Percentiles rank a stretch among this genome's conserved stretches.
Evolutionary conservation across 371 early-diverging fungal species (phyloP).

Genomic region (Mucor piriformis): DNA sequence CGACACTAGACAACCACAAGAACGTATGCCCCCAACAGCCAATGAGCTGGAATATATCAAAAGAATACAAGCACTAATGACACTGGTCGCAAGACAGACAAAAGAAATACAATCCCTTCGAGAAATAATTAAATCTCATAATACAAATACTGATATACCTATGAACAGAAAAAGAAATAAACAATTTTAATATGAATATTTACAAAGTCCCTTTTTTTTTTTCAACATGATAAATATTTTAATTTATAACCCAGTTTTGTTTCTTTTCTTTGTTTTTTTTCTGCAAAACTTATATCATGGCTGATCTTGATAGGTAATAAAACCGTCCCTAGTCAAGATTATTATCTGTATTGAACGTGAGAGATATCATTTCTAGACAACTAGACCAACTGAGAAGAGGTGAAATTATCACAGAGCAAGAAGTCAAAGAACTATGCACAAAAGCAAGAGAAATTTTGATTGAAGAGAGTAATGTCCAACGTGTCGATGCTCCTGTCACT

Average conservation of each 20-base stretch:
- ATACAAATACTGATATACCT: not conserved
- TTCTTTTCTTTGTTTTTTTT: not conserved
- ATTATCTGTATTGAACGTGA: not conserved
- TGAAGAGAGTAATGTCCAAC: constrained; percentile 96
- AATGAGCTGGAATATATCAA: constrained; percentile 25
- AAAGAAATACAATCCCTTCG: constrained; percentile 25
- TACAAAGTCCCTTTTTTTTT: not conserved
- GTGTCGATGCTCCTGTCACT: constrained; percentile 97
- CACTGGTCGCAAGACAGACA: constrained; percentile 22
- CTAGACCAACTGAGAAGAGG: constrained; percentile 88
- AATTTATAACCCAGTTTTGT: not conserved
- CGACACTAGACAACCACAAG: not conserved
- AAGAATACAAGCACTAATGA: constrained; percentile 24
- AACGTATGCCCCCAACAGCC: constrained; percentile 9
- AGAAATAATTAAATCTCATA: constrained; percentile 16
- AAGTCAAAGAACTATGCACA: constrained; percentile 91
- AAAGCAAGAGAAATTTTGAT: constrained; percentile 94
- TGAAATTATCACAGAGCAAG: constrained; percentile 89
- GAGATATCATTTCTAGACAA: too few species aligned
- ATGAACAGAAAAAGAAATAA: constrained; percentile 18
- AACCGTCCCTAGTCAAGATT: not conserved
- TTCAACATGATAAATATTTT: too few species aligned
- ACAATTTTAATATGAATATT: constrained; percentile 9
- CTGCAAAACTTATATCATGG: constrained; percentile 3
- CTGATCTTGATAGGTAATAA: constrained; percentile 28